Evolutionary conservation across 2,329 filamentous ascomycete genomes (phyloP).

Genomic region (Neospermospora avenae): DNA sequence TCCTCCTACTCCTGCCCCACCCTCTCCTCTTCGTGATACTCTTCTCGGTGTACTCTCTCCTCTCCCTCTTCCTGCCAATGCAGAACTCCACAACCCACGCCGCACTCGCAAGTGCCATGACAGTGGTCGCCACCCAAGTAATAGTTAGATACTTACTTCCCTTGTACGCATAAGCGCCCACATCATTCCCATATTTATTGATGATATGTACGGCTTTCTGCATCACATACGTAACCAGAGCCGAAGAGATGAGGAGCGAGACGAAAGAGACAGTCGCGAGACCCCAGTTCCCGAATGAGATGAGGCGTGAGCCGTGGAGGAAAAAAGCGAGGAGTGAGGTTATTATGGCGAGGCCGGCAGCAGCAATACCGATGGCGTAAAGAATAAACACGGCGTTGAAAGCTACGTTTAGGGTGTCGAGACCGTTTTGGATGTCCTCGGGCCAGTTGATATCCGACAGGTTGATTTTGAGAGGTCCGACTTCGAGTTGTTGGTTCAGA

Average conservation of each 20-base stretch:
- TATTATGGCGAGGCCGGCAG: conserved; percentile 49
- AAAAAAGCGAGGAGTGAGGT: conserved; percentile 44
- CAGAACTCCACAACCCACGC: conserved; percentile 33
- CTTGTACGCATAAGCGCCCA: conserved; percentile 37
- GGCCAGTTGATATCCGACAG: conserved; percentile 55
- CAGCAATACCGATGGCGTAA: conserved; percentile 54
- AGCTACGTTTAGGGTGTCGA: conserved; percentile 48
- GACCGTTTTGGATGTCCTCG: conserved; percentile 49
- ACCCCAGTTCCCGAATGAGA: conserved; percentile 48
- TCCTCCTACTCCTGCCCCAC: conserved; percentile 14
- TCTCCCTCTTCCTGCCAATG: conserved; percentile 24
- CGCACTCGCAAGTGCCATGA: conserved; percentile 38
- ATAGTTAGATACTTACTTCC: conserved; percentile 55
- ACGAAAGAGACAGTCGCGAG: conserved; percentile 46
- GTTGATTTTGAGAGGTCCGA: conserved; percentile 41
- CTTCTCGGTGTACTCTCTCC: conserved; percentile 30
- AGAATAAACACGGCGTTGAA: conserved; percentile 53
- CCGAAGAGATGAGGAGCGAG: conserved; percentile 67
- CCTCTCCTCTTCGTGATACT: background rate
- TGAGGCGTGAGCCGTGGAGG: conserved; percentile 39
- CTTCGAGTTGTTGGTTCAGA: conserved; percentile 46
- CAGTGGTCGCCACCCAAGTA: conserved; percentile 54
- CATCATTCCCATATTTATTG: conserved; percentile 35
- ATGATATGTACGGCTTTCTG: conserved; percentile 51
- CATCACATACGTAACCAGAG: conserved; percentile 64